Conservation (phyloP, 306 rosid species). For the Mimosa pudica region DNA sequence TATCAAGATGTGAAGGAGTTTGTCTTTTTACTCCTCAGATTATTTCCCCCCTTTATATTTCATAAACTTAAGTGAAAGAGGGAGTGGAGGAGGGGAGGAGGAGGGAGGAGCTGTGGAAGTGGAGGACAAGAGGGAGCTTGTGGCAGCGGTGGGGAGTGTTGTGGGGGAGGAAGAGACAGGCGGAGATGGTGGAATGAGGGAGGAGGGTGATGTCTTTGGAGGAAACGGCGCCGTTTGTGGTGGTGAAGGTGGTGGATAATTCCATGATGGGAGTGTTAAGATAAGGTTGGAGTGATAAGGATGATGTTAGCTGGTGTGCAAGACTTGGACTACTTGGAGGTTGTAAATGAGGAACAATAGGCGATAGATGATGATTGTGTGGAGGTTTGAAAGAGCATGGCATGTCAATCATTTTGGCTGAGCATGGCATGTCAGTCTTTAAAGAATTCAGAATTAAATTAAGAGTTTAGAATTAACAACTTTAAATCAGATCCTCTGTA, state of each 20-base stretch:
- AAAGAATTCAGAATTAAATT: too few species aligned
- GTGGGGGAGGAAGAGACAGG: not conserved
- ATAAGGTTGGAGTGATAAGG: not conserved
- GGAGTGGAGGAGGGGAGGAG: not conserved
- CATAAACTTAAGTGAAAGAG: not conserved
- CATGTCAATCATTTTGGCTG: too few species aligned
- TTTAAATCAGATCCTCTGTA: too few species aligned
- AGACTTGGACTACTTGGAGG: not conserved
- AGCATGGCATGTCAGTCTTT: too few species aligned
- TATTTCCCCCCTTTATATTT: too few species aligned
- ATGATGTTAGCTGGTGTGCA: not conserved
- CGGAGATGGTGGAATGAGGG: not conserved
- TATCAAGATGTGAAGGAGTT: too few species aligned
- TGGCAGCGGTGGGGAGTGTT: not conserved
- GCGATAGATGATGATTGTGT: not conserved
- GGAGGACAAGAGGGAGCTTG: not conserved
- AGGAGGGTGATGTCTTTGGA: slow-evolving; percentile 46
- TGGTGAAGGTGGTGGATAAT: slow-evolving; percentile 9
- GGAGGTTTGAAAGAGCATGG: not conserved
- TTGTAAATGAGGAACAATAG: not conserved
- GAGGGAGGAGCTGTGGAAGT: not conserved
- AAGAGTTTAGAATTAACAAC: too few species aligned
- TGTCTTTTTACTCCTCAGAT: too few species aligned
- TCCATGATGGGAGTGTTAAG: slow-evolving; percentile 23
- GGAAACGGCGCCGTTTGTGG: slow-evolving; percentile 21